Conservation (phyloP, 805 yeast species). For the Blastobotrys chiropterorum region DNA sequence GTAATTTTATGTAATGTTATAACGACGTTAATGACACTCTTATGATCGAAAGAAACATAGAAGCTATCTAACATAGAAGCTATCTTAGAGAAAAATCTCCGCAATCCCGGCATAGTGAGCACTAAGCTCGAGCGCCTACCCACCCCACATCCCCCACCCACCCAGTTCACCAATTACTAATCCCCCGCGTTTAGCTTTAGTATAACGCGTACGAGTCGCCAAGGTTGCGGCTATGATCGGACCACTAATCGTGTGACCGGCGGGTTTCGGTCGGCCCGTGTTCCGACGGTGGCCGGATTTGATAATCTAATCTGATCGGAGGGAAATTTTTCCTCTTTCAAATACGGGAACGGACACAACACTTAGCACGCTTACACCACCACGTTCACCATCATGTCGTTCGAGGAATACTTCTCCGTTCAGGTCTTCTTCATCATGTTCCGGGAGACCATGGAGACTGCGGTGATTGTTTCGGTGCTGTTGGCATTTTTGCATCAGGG, state of each 20-base stretch:
- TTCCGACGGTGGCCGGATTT: not conserved
- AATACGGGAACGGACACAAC: not conserved
- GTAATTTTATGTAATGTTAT: not conserved
- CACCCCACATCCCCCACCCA: too few species aligned
- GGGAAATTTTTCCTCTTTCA: not conserved
- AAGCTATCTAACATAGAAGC: too few species aligned
- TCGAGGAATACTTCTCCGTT: slow-evolving; percentile 45
- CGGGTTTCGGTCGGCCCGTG: not conserved
- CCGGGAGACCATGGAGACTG: slow-evolving; percentile 86
- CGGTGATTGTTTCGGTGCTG: slow-evolving; percentile 77
- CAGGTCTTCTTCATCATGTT: slow-evolving; percentile 84
- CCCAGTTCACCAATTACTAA: too few species aligned
- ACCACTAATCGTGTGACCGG: not conserved
- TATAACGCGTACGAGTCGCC: too few species aligned
- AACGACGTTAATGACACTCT: not conserved
- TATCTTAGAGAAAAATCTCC: too few species aligned
- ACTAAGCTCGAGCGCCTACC: too few species aligned
- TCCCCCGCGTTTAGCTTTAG: too few species aligned
- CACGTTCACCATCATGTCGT: slow-evolving; percentile 12
- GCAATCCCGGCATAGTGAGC: too few species aligned
- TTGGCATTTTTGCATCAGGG: slow-evolving; percentile 83
- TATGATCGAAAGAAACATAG: too few species aligned
- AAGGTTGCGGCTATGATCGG: too few species aligned
- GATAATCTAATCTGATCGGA: not conserved
- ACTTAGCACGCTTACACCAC: not conserved